Percentiles rank a stretch among this genome's conserved stretches.
phyloP scores from a whole-genome alignment of 805 yeast genomes.

The Lipomyces kockii region DNA sequence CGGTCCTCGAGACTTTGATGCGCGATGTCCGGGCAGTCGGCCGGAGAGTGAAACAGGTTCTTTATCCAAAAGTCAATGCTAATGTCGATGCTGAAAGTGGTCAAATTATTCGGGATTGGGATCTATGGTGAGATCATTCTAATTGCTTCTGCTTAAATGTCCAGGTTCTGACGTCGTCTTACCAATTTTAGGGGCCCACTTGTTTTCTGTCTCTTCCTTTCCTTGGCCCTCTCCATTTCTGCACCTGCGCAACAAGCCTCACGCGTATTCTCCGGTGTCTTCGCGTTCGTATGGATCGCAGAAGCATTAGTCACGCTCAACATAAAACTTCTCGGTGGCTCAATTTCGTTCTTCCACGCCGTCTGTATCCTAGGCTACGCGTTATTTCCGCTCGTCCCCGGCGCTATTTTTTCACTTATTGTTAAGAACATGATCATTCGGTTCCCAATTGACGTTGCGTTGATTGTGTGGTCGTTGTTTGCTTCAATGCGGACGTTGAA shows the following conservation, averaged over 20 bases:
- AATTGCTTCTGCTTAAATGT: neutral
- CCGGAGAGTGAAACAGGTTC: slow-evolving; percentile 49
- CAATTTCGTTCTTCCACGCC: slow-evolving; percentile 69
- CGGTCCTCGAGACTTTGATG: slow-evolving; percentile 60
- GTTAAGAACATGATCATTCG: slow-evolving; percentile 57
- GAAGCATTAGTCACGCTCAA: slow-evolving; percentile 64
- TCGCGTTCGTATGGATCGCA: slow-evolving; percentile 67
- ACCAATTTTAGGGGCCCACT: slow-evolving; percentile 66
- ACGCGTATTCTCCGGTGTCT: slow-evolving; percentile 66
- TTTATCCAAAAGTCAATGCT: slow-evolving; percentile 48
- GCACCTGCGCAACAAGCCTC: slow-evolving; percentile 53
- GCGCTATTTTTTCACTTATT: slow-evolving; percentile 55
- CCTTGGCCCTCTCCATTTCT: slow-evolving; percentile 54
- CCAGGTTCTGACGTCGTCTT: neutral
- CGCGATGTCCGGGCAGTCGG: slow-evolving; percentile 55
- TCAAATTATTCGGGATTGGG: slow-evolving; percentile 55
- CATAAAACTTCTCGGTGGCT: slow-evolving; percentile 64
- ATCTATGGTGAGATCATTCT: slow-evolving; percentile 46
- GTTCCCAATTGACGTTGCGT: slow-evolving; percentile 52
- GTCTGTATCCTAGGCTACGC: slow-evolving; percentile 73
- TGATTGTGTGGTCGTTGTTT: slow-evolving; percentile 66
- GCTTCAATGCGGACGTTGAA: slow-evolving; percentile 66
- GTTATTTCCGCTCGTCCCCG: slow-evolving; percentile 64
- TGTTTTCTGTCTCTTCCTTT: slow-evolving; percentile 60
- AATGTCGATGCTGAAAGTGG: slow-evolving; percentile 38